Base-by-base conservation (phyloP, 2,329 filamentous ascomycete genomes). In the Pestalotiopsis sp. region DNA sequence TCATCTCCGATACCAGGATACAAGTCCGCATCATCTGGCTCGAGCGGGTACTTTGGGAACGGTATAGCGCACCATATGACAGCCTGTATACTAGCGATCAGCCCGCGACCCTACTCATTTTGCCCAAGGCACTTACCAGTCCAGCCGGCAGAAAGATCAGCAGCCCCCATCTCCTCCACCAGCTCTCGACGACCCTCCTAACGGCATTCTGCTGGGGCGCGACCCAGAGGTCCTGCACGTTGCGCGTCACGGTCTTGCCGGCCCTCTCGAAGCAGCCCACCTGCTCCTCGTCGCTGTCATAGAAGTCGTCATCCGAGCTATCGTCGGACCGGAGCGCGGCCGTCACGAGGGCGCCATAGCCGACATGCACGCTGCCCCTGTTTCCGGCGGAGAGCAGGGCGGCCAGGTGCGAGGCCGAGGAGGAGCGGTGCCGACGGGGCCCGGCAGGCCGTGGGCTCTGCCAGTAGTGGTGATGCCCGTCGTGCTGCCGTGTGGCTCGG, bases 21-120 rank as follows among this genome's bases (percentile, higher is more conserved):
- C 73, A 12, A 74, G 66, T 81, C 79, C 61, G 82, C 80, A 68
- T 84, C 80, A 49, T 85, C 80, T 68, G 82, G 78, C 1, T 81
- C 81, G 20, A 91, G 77, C 2, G 85, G 82, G 74, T 91, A 91
- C 73, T 90, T 86, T 23, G 90, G 90, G 70, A 92, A 89, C 0
- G 90, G 90, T 61, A 92, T 74, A 3, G 90, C 86, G 74, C 89
- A 91, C 90, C 90, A 92, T 13, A 83, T 83, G 65, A 91, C 85
- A 40, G 88, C 87, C 88, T 90, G 27, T 23, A 17, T 40, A n/a
- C 23, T 27, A 3, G 9, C n/a, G 13, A 62, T 23, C 64, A 31
- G 27, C 31, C 17, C 56, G 60, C 38, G 20, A 2, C 23, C 49
- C 25, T 57, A 2, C 64, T 58, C 52, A 11, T 14, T 23, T 36